Base-by-base conservation (phyloP, 768 basidiomycete genomes). In the Naematelia encephala region DNA sequence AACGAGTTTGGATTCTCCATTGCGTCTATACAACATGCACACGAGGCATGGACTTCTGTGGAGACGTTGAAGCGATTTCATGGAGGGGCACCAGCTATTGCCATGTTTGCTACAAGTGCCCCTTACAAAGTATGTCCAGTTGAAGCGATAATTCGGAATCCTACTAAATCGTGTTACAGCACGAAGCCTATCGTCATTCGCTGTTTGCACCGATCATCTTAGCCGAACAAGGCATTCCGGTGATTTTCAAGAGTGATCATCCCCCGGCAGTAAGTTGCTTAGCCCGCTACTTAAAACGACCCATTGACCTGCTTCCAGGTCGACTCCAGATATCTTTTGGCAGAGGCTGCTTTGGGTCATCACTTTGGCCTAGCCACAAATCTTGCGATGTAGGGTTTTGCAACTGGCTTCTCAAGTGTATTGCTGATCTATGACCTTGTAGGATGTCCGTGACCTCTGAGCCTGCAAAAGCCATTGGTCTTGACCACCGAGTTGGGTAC, bases 131-230 rank as follows among this genome's bases (percentile, higher is more conserved):
- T 51, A 25, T 51, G 21, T 25, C 27, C 10, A n/a, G 26, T 11
- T 22, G 47, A 13, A 11, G 44, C 28, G 28, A 19, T 50, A n/a
- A 50, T 23, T 5, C 22, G 3, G 14, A 43, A n/a, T 12, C 19
- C 39, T 19, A 11, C 19, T 19, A n/a, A 11, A 43, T 43, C 39
- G 11, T 43, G 19, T 11, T 19, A 11, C 21, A 23, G 4, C 29
- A 30, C 29, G 90, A 91, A 74, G 83, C 88, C 0, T 91, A 87
- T 72, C 81, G 88, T 51, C 82, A 83, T 1, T 87, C 87, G 1
- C 86, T 87, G 66, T 90, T 87, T 64, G 87, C 89, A 0, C 84
- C 88, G 4, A 83, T 84, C n/a, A 81, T 91, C 45, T 79, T 91
- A 4, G 82, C 84, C 2, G 82, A 86, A 42, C 78, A 85, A 49